Conservation (phyloP, 1,284 basidiomycete species). For the Pseudozyma pruni region DNA sequence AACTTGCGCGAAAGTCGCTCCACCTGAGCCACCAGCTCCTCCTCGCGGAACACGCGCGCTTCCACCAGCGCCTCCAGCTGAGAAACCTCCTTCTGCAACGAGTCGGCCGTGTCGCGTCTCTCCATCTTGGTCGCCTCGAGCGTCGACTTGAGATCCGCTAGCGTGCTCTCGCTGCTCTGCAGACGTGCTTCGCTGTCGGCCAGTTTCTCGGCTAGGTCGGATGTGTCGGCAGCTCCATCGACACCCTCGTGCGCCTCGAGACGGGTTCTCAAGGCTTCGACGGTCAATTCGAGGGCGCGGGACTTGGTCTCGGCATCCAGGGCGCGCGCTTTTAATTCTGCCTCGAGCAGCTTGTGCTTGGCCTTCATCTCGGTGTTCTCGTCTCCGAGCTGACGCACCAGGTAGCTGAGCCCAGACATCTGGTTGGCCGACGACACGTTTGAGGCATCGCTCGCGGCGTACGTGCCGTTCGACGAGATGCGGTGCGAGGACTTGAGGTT, state of each 20-base stretch:
- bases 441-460: slow-evolving; percentile 71
- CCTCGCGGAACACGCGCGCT: slow-evolving; percentile 60
- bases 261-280: slow-evolving; percentile 75
- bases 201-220: slow-evolving; percentile 47
- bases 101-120: slow-evolving; percentile 48
- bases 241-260: slow-evolving; percentile 70
- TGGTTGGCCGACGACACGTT: slow-evolving; percentile 74
- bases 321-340: slow-evolving; percentile 75
- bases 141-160: slow-evolving; percentile 57
- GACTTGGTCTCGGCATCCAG: slow-evolving; percentile 79
- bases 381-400: slow-evolving; percentile 85
- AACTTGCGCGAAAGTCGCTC: slow-evolving; percentile 42
- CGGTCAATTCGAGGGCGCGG: slow-evolving; percentile 78
- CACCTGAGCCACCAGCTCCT: slow-evolving; percentile 56
- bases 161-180: slow-evolving; percentile 71
- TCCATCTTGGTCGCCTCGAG: slow-evolving; percentile 62
- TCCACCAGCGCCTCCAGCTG: slow-evolving; percentile 62
- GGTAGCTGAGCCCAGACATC: slow-evolving; percentile 74
- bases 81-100: slow-evolving; percentile 55
- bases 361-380: slow-evolving; percentile 78
- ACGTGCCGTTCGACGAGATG: slow-evolving; percentile 65
- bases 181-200: slow-evolving; percentile 46
- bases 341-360: slow-evolving; percentile 77
- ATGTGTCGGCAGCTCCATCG: slow-evolving; percentile 66
- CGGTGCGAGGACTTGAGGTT: slow-evolving; percentile 56